Percentiles rank a stretch among this genome's conserved stretches.
phyloP scores from a whole-genome alignment of 2,329 filamentous ascomycete species.

The Phialophora verrucosa region DNA sequence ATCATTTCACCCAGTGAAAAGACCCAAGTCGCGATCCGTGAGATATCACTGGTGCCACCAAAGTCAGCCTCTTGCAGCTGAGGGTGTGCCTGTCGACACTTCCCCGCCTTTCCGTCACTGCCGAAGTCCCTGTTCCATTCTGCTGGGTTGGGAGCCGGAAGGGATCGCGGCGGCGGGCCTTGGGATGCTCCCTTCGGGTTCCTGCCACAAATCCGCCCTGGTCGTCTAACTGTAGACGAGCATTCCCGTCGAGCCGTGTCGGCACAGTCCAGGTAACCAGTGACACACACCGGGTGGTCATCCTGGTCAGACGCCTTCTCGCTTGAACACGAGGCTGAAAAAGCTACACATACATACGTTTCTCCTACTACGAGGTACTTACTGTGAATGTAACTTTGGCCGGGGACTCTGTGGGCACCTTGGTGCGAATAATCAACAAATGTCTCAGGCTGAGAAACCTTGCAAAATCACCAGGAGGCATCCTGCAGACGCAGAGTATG shows the following conservation, averaged over 20 bases:
- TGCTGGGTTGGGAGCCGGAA: not conserved
- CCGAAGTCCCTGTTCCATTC: not conserved
- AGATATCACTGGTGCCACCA: conserved; percentile 3
- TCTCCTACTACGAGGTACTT: no score
- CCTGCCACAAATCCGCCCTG: not conserved
- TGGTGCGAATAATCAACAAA: not conserved
- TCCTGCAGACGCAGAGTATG: not conserved
- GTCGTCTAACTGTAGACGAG: not conserved
- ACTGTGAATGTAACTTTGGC: not conserved
- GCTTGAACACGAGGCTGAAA: conserved; percentile 2
- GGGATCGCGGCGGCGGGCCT: not conserved
- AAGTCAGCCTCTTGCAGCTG: not conserved
- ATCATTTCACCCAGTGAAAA: not conserved
- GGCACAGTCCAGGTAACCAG: not conserved
- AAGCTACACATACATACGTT: not conserved
- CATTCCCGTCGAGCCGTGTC: not conserved
- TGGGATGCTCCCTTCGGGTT: not conserved
- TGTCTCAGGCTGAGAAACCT: conserved; percentile 12
- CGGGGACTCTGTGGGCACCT: not conserved
- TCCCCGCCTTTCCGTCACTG: not conserved
- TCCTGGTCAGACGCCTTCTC: not conserved
- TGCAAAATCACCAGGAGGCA: not conserved
- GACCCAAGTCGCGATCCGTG: not conserved
- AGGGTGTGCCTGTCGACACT: not conserved
- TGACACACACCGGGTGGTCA: not conserved